Percentiles rank a stretch among this genome's conserved stretches.
Conservation (phyloP, 176 grass and related monocot species). For the Chrysopogon serrulatus region DNA sequence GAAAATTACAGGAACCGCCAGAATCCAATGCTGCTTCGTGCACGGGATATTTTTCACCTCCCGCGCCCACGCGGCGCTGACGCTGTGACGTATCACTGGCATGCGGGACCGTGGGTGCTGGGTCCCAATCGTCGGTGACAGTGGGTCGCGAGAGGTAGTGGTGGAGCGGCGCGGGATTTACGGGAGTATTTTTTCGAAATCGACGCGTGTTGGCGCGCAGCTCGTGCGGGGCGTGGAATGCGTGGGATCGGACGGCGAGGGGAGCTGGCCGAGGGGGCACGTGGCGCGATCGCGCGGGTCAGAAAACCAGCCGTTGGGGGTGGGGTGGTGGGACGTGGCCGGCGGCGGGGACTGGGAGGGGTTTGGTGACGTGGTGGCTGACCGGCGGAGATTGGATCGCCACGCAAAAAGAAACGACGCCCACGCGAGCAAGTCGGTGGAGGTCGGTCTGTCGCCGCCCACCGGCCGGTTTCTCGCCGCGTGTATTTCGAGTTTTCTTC, state of each 20-base stretch:
- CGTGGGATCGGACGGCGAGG: constrained; percentile 31
- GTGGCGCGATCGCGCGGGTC: constrained; percentile 5
- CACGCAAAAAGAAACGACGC: not conserved
- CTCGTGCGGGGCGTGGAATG: not conserved
- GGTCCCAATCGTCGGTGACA: accelerated
- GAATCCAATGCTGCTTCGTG: constrained; percentile 20
- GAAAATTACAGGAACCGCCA: constrained; percentile 26
- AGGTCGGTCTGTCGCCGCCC: constrained; percentile 20
- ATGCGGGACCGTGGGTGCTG: accelerated
- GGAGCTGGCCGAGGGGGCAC: not conserved
- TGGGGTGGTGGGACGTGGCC: not conserved
- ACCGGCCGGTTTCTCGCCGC: not conserved
- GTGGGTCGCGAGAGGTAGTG: accelerated
- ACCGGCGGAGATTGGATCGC: not conserved
- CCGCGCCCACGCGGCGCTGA: not conserved
- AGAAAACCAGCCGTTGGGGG: constrained; percentile 38
- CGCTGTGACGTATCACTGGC: accelerated
- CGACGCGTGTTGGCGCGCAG: constrained; percentile 8
- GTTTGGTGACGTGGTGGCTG: constrained; percentile 31
- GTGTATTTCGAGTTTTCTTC: not conserved
- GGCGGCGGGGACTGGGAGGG: not conserved
- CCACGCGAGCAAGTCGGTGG: constrained; percentile 2
- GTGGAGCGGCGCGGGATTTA: not conserved
- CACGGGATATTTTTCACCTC: not conserved
- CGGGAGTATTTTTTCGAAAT: constrained; percentile 5